Base-by-base conservation (phyloP, 1,284 basidiomycete genomes). In the Trichosporon asahii region DNA sequence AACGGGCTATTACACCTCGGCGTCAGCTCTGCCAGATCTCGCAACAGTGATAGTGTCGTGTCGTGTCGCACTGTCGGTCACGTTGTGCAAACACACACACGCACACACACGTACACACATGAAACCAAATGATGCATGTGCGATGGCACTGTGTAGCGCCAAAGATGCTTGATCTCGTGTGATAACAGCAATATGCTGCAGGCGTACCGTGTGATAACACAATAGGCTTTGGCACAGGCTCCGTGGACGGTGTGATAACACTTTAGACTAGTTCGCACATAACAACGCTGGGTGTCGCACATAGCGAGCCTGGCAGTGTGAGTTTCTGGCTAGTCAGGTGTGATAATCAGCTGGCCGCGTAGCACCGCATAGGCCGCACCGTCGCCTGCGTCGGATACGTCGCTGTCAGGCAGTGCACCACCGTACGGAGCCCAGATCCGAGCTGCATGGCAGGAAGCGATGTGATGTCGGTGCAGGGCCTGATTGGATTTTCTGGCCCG, bases 101-200 rank as follows among this genome's bases (percentile, higher is more conserved):
- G n/a, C n/a, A n/a, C n/a, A n/a, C n/a, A n/a, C n/a, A n/a, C n/a
- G n/a, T 18, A 18, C 23, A 8, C 11, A 23, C 49, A 18, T 53
- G 49, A 53, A 53, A 25, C 49, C 49, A 53, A 53, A 53, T 53
- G 49, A 23, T n/a, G 49, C 49, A 53, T 53, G 49, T 53, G 49
- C 49, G 49, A 53, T 53, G 49, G 49, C 11, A 8, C 1, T 9
- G 49, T 18, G 18, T 18, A 53, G 23, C n/a, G 21, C 21, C 49
- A 53, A 53, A 53, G 49, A 3, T 11, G 23, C 18, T 2, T 25
- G 21, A 9, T 23, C 11, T 14, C 8, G 49, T 53, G 49, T 53
- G 49, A 53, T 53, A 53, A 53, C 21, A 25, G 15, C 15, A n/a
- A 6, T 5, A 46, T 7, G 44, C 44, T 46, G n/a, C 21, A 18